These are phyloP conservation scores for Funneliformis geosporum DNA, from an alignment of 192 early-diverging fungal genomes.

Conservation along the genomic window DNA sequence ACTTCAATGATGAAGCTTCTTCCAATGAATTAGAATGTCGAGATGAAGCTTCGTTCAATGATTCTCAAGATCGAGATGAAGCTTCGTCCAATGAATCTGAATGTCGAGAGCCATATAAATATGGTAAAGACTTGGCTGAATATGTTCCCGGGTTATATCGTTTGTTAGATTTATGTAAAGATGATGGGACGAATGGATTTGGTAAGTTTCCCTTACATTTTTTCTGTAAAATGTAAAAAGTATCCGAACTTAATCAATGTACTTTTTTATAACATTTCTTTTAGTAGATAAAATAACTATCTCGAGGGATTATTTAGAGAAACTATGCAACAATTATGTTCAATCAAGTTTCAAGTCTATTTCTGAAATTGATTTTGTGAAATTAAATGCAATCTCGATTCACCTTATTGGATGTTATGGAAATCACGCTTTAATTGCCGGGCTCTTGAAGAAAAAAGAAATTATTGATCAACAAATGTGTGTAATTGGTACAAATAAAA, in stretches of 20 bases:
- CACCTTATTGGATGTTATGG: conserved; percentile 27
- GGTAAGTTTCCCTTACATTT: conserved; percentile 17
- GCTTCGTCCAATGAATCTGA: background rate
- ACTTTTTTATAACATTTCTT: background rate
- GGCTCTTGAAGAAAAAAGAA: background rate
- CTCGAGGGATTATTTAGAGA: background rate
- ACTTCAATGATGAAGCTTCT: too few species aligned
- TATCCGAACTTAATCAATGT: too few species aligned
- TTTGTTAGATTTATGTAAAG: conserved; percentile 25
- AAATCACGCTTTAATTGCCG: conserved; percentile 3
- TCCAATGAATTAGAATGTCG: too few species aligned
- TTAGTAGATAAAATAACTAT: conserved; percentile 14
- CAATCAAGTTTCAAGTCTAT: conserved; percentile 1
- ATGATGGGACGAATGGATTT: conserved; percentile 23
- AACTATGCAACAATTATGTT: background rate
- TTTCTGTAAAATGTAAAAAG: background rate
- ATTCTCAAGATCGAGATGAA: background rate
- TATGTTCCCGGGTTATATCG: conserved; percentile 19
- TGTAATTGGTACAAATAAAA: background rate
- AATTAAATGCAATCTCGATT: background rate
- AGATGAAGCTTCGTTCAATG: background rate
- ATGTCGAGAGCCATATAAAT: background rate
- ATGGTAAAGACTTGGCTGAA: background rate
- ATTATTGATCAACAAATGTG: background rate
- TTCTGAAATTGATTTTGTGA: background rate